These are phyloP conservation scores for Mycena belliarum DNA, from an alignment of 768 basidiomycete species.

Conservation along the genomic window DNA sequence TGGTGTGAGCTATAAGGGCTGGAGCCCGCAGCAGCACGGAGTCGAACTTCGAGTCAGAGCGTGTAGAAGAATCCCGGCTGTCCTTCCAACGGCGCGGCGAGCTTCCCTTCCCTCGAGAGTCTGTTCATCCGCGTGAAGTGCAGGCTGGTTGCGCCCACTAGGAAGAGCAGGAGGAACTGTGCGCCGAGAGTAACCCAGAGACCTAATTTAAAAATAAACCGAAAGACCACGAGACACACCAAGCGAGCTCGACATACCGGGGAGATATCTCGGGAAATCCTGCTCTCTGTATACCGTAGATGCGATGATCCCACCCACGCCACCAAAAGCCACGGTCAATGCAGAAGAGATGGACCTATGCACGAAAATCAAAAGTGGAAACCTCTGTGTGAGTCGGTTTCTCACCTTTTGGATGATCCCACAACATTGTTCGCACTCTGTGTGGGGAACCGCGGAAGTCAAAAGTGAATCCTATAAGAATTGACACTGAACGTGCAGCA, in stretches of 20 bases:
- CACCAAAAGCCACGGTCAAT: slow-evolving; percentile 42
- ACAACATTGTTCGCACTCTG: slow-evolving; percentile 46
- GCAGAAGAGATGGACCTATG: slow-evolving; percentile 32
- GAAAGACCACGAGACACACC: slow-evolving; percentile 9
- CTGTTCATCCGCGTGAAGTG: slow-evolving; percentile 41
- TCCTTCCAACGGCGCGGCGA: slow-evolving; percentile 34
- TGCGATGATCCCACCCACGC: slow-evolving; percentile 41
- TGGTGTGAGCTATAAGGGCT: neutral
- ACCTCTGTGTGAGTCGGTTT: slow-evolving; percentile 23
- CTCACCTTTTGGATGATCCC: slow-evolving; percentile 43
- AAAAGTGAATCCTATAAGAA: neutral
- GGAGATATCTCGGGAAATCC: slow-evolving; percentile 46
- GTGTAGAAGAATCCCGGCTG: slow-evolving; percentile 41
- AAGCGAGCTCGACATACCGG: slow-evolving; percentile 32
- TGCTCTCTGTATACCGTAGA: slow-evolving; percentile 39
- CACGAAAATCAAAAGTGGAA: neutral
- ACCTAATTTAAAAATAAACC: slow-evolving; percentile 25
- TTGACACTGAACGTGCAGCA: too few species aligned
- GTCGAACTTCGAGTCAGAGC: slow-evolving; percentile 17
- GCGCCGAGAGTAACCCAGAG: slow-evolving; percentile 42
- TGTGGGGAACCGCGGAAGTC: neutral
- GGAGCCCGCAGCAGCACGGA: neutral
- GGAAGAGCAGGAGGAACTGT: slow-evolving; percentile 38
- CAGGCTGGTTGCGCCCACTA: slow-evolving; percentile 34
- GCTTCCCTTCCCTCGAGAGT: slow-evolving; percentile 34